Evolutionary conservation across 768 basidiomycete genomes (phyloP).

Genomic region (Lactifluus pinguis): DNA sequence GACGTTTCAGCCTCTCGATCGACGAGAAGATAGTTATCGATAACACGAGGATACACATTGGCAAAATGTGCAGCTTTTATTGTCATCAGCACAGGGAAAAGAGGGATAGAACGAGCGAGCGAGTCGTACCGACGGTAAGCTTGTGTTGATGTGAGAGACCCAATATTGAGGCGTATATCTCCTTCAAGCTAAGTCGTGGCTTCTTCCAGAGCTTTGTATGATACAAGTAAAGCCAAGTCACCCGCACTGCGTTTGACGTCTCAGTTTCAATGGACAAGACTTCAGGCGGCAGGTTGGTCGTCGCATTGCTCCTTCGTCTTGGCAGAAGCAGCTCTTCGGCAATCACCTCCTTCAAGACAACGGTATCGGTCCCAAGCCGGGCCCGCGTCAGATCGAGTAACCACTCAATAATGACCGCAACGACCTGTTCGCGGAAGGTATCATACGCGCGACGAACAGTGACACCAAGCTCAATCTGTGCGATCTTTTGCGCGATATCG

Average conservation of each 20-base stretch:
- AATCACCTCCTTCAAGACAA: constrained; percentile 64
- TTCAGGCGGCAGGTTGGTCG: constrained; percentile 33
- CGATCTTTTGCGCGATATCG: constrained; percentile 68
- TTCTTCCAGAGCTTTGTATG: constrained; percentile 83
- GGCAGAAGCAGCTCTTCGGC: constrained; percentile 59
- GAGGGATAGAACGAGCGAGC: not conserved
- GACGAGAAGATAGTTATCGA: constrained; percentile 84
- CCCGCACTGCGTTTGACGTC: constrained; percentile 42
- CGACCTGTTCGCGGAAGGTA: constrained; percentile 81
- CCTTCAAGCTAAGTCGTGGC: constrained; percentile 70
- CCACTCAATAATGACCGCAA: constrained; percentile 80
- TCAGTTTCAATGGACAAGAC: constrained; percentile 29
- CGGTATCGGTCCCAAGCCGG: constrained; percentile 54
- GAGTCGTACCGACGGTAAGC: constrained; percentile 60
- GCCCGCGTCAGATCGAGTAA: constrained; percentile 70
- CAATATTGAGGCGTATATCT: constrained; percentile 69
- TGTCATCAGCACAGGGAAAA: constrained; percentile 5
- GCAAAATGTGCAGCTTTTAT: constrained; percentile 71
- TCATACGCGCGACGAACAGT: constrained; percentile 83
- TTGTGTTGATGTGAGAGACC: constrained; percentile 67
- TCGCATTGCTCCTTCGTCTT: constrained; percentile 43
- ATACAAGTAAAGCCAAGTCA: constrained; percentile 73
- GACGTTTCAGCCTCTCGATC: constrained; percentile 94
- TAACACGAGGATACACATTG: constrained; percentile 73
- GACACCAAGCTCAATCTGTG: constrained; percentile 86